A percentile compares a stretch with the other conserved stretches of the same genome.
Evolutionary conservation across 345 rosid genomes (phyloP).

Genomic region (Bruguiera sexangula): DNA sequence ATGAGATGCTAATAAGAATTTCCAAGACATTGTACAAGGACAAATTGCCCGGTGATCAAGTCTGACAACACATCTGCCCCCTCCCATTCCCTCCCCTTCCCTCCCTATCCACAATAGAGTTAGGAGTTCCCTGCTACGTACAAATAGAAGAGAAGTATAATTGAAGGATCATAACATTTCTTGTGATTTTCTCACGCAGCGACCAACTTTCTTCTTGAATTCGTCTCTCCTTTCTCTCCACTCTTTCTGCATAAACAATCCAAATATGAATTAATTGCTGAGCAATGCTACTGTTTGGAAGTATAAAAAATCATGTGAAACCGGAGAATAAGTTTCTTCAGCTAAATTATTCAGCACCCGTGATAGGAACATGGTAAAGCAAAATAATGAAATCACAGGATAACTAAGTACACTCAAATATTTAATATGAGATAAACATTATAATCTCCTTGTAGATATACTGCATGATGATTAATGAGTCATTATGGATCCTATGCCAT

Average conservation of each 20-base stretch:
- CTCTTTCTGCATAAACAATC: conserved; percentile 48
- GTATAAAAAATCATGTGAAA: too few species aligned
- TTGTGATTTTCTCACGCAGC: conserved; percentile 80
- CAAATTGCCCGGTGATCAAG: not conserved
- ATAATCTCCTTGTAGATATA: too few species aligned
- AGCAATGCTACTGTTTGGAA: too few species aligned
- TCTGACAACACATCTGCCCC: not conserved
- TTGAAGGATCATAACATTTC: conserved; percentile 53
- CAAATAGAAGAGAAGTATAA: not conserved
- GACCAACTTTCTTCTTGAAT: conserved; percentile 82
- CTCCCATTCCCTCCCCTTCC: not conserved
- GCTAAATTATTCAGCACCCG: too few species aligned
- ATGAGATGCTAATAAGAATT: conserved; percentile 3
- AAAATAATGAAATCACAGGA: too few species aligned
- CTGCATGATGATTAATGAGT: too few species aligned
- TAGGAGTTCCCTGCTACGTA: not conserved
- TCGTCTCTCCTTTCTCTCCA: conserved; percentile 83
- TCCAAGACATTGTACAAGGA: conserved; percentile 8
- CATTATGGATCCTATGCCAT: too few species aligned
- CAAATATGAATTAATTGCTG: too few species aligned
- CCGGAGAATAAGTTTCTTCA: too few species aligned
- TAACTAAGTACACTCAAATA: too few species aligned
- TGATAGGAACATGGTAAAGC: too few species aligned
- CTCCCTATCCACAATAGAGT: conserved; percentile 5
- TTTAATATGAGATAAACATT: too few species aligned